Percentiles rank a stretch among this genome's conserved stretches.
phyloP scores from a whole-genome alignment of 1,139 yeast genomes.

The Scheffersomyces segobiensis region DNA sequence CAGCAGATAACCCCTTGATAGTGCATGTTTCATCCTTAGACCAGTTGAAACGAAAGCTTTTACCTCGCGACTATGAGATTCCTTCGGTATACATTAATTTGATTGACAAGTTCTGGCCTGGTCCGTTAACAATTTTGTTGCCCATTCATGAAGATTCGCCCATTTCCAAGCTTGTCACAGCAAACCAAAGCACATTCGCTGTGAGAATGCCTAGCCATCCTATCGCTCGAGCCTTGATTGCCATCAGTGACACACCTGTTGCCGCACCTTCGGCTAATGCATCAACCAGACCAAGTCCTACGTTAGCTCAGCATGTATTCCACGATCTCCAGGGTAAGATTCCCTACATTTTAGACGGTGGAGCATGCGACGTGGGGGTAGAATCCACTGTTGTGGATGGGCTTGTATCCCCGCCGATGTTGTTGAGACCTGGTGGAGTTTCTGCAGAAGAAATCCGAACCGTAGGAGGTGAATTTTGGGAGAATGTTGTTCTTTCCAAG shows the following conservation, averaged over 20 bases:
- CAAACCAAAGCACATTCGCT: constrained; percentile 86
- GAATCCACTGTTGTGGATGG: constrained; percentile 96
- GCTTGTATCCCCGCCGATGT: constrained; percentile 75
- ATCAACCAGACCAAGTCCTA: constrained; percentile 92
- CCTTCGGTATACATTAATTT: constrained; percentile 68
- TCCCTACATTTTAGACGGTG: constrained; percentile 90
- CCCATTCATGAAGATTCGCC: constrained; percentile 59
- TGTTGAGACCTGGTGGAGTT: constrained; percentile 92
- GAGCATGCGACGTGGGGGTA: constrained; percentile 84
- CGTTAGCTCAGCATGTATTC: constrained; percentile 80
- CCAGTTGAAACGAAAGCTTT: constrained; percentile 61
- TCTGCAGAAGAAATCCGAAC: constrained; percentile 69
- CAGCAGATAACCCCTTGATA: constrained; percentile 92
- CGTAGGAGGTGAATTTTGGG: constrained; percentile 69
- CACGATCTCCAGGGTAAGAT: constrained; percentile 77
- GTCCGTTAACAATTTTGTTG: constrained; percentile 84
- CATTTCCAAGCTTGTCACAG: constrained; percentile 76
- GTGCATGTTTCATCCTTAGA: constrained; percentile 80
- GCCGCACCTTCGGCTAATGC: constrained; percentile 99
- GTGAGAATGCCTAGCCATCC: constrained; percentile 87
- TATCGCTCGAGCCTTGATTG: constrained; percentile 86
- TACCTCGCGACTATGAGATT: constrained; percentile 49
- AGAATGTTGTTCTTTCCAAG: constrained; percentile 60
- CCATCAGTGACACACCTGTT: constrained; percentile 81
- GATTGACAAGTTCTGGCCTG: constrained; percentile 84